phyloP scores from a whole-genome alignment of 139 green algal species.

The Monoraphidium neglectum region DNA sequence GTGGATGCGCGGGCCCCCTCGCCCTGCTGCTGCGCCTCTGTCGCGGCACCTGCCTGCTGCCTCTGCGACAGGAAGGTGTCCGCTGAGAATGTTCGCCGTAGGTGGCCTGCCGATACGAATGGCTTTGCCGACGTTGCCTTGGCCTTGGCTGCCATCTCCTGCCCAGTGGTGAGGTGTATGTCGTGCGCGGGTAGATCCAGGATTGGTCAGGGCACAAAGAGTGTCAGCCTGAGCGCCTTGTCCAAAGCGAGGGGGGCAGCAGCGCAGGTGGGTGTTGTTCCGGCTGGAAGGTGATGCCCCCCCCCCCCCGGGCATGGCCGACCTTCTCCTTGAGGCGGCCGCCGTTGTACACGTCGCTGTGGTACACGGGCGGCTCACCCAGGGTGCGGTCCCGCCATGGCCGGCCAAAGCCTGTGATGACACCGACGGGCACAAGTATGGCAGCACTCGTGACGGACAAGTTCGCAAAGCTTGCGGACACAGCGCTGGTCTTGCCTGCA shows the following conservation, averaged over 20 bases:
- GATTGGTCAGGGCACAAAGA: neutral
- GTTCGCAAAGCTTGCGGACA: no score
- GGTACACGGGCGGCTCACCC: slow-evolving; percentile 28
- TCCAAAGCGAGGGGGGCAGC: neutral
- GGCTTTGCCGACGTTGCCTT: no score
- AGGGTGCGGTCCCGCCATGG: slow-evolving; percentile 16
- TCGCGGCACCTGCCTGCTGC: neutral
- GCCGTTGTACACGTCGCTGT: slow-evolving; percentile 29
- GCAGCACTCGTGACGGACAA: no score
- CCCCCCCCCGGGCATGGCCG: neutral
- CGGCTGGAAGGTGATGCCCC: neutral
- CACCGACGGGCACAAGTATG: no score
- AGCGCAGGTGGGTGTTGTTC: no score
- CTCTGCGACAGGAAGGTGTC: neutral
- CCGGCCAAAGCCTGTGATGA: slow-evolving; percentile 11
- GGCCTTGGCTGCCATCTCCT: no score
- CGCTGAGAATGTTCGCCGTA: neutral
- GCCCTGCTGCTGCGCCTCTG: neutral
- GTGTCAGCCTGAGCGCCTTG: neutral
- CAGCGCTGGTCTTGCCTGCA: no score
- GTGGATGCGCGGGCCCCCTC: neutral
- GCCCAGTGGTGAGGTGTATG: no score
- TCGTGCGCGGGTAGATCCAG: neutral
- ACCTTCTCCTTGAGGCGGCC: slow-evolving; percentile 27
- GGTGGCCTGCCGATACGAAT: neutral